A percentile compares a stretch with the other conserved stretches of the same genome.
Evolutionary conservation across 2,329 filamentous ascomycete species (phyloP).

Genomic region (Echinosphaeria canescens): DNA sequence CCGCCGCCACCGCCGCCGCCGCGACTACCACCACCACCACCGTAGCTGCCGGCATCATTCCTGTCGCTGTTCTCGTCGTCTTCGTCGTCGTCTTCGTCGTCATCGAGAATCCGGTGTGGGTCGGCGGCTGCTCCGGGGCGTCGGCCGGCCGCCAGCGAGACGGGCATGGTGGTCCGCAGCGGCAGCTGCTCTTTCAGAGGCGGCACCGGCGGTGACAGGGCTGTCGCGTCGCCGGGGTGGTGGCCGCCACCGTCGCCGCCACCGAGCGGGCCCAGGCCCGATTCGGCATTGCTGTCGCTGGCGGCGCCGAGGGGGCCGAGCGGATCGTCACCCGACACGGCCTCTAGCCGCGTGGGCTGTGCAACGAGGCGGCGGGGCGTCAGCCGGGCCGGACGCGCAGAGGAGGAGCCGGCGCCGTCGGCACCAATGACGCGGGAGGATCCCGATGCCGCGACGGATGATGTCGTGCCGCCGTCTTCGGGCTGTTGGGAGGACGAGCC

Average conservation of each 20-base stretch:
- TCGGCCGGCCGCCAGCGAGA: constrained; percentile 15
- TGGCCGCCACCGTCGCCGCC: too few species aligned
- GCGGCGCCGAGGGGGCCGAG: constrained; percentile 57
- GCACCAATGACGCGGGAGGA: constrained; percentile 6
- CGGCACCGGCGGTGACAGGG: constrained; percentile 26
- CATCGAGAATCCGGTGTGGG: constrained; percentile 47
- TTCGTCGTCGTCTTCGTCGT: too few species aligned
- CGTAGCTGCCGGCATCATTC: too few species aligned
- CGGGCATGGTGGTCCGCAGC: constrained; percentile 33
- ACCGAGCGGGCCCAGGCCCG: constrained; percentile 12
- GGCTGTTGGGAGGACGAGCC: too few species aligned
- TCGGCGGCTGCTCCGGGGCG: constrained; percentile 24
- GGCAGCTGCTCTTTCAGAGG: constrained; percentile 45
- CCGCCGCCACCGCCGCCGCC: too few species aligned
- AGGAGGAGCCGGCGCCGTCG: constrained; percentile 9
- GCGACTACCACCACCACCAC: too few species aligned
- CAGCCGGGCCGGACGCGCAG: constrained; percentile 19
- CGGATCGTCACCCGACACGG: constrained; percentile 52
- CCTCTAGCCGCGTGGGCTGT: constrained; percentile 59
- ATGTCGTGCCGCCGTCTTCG: constrained; percentile 3
- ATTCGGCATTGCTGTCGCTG: constrained; percentile 19
- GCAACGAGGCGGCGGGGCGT: constrained; percentile 42
- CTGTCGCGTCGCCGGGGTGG: constrained; percentile 10
- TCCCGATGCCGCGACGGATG: constrained; percentile 7
- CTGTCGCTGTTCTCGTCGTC: constrained; percentile 23